A percentile compares a stretch with the other conserved stretches of the same genome.
phyloP scores from a whole-genome alignment of 768 basidiomycete genomes.

The Pleurotus ostreatus region DNA sequence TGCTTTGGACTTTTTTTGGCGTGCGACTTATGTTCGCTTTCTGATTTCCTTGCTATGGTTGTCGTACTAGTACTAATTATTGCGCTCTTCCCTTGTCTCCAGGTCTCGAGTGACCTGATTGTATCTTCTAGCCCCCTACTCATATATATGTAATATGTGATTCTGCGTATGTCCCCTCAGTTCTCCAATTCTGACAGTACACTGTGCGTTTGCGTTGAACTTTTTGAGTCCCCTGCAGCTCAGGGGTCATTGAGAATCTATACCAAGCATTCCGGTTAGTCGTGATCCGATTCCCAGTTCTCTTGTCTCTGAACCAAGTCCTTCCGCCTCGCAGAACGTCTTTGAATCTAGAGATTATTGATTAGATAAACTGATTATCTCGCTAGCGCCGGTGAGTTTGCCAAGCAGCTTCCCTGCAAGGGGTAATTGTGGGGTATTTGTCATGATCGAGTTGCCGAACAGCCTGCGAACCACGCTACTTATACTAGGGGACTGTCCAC shows the following conservation, averaged over 20 bases:
- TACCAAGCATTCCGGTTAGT: no score
- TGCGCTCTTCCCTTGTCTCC: not conserved
- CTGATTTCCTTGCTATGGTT: slow-evolving; percentile 4
- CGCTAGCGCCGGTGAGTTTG: not conserved
- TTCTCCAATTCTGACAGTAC: not conserved
- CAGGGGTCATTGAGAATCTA: no score
- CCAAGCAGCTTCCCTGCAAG: slow-evolving; percentile 4
- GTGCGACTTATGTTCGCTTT: no score
- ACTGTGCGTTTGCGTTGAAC: not conserved
- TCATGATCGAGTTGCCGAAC: slow-evolving; percentile 6
- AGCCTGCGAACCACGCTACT: not conserved
- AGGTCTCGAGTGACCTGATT: not conserved
- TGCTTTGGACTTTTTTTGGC: not conserved
- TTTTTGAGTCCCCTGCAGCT: no score
- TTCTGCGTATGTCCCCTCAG: not conserved
- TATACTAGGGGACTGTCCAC: not conserved
- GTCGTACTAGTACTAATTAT: slow-evolving; percentile 7
- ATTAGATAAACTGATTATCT: slow-evolving; percentile 7
- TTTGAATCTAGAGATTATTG: not conserved
- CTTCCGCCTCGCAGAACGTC: no score
- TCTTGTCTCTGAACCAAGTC: no score
- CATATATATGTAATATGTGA: not conserved
- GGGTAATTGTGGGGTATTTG: slow-evolving; percentile 10
- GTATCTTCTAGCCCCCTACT: slow-evolving; percentile 3
- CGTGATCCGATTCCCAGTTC: no score